phyloP scores from a whole-genome alignment of 1,284 basidiomycete genomes.

The Moesziomyces parantarcticus region DNA sequence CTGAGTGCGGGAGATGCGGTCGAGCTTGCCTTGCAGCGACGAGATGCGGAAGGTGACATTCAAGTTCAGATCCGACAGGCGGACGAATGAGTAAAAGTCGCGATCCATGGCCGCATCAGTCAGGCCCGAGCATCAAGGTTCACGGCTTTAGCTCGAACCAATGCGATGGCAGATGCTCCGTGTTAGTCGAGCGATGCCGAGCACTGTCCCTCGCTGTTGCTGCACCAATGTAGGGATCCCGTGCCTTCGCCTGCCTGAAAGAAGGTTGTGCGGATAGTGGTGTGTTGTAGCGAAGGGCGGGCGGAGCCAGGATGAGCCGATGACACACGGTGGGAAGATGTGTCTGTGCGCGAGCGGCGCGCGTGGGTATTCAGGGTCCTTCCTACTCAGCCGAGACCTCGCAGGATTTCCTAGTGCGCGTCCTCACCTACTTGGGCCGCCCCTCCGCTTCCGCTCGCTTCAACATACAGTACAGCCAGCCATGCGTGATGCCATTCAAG shows the following conservation, averaged over 20 bases:
- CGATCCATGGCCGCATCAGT: conserved; percentile 37
- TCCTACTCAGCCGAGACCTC: not conserved
- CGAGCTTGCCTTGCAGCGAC: conserved; percentile 56
- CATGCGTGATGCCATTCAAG: too few relatives aligned
- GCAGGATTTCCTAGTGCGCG: too few relatives aligned
- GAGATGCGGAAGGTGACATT: conserved; percentile 53
- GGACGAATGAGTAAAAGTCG: conserved; percentile 64
- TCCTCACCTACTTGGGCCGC: too few relatives aligned
- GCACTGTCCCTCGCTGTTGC: not conserved
- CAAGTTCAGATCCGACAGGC: conserved; percentile 53
- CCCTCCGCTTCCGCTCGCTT: too few relatives aligned
- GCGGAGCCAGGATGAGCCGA: not conserved
- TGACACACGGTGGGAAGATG: not conserved
- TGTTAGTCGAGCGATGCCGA: not conserved
- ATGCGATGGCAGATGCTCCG: too few relatives aligned
- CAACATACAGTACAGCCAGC: too few relatives aligned
- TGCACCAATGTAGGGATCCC: too few relatives aligned
- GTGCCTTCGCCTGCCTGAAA: too few relatives aligned
- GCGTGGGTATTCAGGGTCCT: not conserved
- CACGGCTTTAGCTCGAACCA: not conserved
- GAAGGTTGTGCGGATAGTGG: too few relatives aligned
- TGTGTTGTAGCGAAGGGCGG: too few relatives aligned
- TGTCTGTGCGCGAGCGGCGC: not conserved
- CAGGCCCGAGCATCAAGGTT: not conserved
- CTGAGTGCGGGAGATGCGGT: conserved; percentile 33